Base-by-base conservation (phyloP, 352 stramenopile species). In the Pythium rhizo-oryzae region DNA sequence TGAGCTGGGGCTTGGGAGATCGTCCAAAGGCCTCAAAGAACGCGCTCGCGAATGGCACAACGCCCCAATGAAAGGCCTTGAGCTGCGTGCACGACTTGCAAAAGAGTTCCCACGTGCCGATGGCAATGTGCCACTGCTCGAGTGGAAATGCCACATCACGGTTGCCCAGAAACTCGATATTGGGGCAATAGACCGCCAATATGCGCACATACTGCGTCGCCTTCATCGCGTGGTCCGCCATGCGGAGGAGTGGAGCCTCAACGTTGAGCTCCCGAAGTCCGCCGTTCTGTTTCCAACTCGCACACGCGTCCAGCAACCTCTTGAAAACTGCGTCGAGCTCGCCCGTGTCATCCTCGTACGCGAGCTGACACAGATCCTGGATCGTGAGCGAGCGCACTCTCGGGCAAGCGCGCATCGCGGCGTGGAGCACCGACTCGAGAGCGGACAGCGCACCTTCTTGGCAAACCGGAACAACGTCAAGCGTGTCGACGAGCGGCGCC, bases 21-120 rank as follows among this genome's bases (percentile, higher is more conserved):
- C 39, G 21, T 13, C 25, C 52, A 54, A 68, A 68, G 11, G 47
- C 39, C 25, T 47, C 41, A 23, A 62, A 68, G 28, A 62, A 62
- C 28, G 49, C 37, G 25, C 39, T 62, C 51, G 62, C 53, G 25
- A 57, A 62, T 43, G 62, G 62, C 21, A 47, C 35, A 12, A 15
- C 19, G 6, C 23, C 35, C 60, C 60, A 67, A 24, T 60, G 16
- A 24, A 65, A 52, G 3, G 21, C 30, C 30, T n/a, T 19, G 13
- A 65, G 33, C 23, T 44, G 46, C 11, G 11, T 9, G 37, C 33
- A 59, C 0, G 46, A 57, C 30, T 19, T 8, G 47, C 59, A 65
- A 15, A 65, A 65, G 3, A 13, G 13, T 5, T 65, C 23, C 59
- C 59, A 65, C 11, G 49, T 57, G 4, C 25, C 47, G 9, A 59